Evolutionary conservation across 2,329 filamentous ascomycete genomes (phyloP).

Genomic region (Monosporascus sp.): DNA sequence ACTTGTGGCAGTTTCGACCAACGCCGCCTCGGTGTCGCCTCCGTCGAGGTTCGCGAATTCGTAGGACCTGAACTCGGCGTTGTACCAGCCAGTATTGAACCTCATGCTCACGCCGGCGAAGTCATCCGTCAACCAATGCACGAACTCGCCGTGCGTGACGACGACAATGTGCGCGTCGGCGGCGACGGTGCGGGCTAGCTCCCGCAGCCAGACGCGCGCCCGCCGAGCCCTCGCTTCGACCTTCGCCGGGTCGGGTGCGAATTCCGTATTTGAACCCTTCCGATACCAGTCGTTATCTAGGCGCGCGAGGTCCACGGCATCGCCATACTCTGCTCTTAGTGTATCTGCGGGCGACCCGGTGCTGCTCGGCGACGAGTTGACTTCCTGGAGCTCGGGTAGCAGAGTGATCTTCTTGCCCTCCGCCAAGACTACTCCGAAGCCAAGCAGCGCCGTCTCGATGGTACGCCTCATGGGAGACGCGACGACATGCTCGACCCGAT

Average conservation of each 20-base stretch:
- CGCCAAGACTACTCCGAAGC: constrained; percentile 45
- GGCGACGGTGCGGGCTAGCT: constrained; percentile 30
- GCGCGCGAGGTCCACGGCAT: constrained; percentile 53
- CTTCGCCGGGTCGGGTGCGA: constrained; percentile 40
- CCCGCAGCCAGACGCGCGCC: constrained; percentile 52
- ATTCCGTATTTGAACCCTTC: constrained; percentile 46
- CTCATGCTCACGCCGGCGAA: constrained; percentile 54
- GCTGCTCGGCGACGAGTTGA: constrained; percentile 67
- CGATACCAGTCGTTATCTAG: constrained; percentile 64
- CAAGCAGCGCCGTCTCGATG: constrained; percentile 66
- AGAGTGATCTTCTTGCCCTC: constrained; percentile 48
- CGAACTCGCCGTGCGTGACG: constrained; percentile 74
- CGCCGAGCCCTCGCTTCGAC: constrained; percentile 55
- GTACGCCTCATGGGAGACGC: constrained; percentile 76
- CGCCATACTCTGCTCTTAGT: constrained; percentile 52
- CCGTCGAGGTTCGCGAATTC: constrained; percentile 50
- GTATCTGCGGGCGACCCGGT: constrained; percentile 53
- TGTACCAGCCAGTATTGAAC: constrained; percentile 58
- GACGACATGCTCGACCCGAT: constrained; percentile 59
- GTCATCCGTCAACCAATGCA: constrained; percentile 80
- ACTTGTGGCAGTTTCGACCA: constrained; percentile 41
- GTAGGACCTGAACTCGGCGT: constrained; percentile 66
- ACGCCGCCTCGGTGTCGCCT: constrained; percentile 36
- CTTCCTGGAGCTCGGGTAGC: constrained; percentile 73
- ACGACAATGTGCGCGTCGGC: constrained; percentile 62